Percentiles rank a stretch among this genome's conserved stretches.
phyloP scores from a whole-genome alignment of 164 flowering plant genomes.

The Buxus sempervirens region DNA sequence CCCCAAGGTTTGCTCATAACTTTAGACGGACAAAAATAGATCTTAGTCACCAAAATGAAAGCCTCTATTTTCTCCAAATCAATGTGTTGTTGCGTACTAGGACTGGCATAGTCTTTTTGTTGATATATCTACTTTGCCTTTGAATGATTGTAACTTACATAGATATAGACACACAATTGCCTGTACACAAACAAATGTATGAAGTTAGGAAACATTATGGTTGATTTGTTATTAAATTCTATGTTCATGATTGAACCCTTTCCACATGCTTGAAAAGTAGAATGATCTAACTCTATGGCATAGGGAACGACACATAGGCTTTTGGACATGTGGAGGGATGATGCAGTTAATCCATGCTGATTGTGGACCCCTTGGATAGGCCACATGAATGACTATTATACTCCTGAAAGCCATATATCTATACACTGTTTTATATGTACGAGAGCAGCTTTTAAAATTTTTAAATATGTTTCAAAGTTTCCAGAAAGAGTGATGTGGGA shows the following conservation, averaged over 20 bases:
- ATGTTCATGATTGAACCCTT: neutral
- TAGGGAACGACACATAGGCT: neutral
- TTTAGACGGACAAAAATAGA: neutral
- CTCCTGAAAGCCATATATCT: too few species aligned
- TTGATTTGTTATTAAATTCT: neutral
- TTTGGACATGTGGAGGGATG: too few species aligned
- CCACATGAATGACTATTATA: too few species aligned
- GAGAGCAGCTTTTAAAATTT: neutral
- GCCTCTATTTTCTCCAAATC: neutral
- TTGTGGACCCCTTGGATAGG: too few species aligned
- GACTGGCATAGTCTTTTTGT: neutral
- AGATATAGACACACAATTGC: neutral
- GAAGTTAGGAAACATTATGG: neutral
- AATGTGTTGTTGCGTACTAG: neutral
- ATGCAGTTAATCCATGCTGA: too few species aligned
- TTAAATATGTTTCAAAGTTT: neutral
- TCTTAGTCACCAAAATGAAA: neutral
- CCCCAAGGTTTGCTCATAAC: conserved; percentile 63
- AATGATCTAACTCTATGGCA: neutral
- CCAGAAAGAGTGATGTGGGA: neutral
- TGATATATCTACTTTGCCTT: neutral
- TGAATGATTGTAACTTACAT: neutral
- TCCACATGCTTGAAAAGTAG: neutral
- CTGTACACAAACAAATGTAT: neutral
- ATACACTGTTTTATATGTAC: neutral